Conservation (phyloP, 352 stramenopile genomes). For the Phytophthora multivora region DNA sequence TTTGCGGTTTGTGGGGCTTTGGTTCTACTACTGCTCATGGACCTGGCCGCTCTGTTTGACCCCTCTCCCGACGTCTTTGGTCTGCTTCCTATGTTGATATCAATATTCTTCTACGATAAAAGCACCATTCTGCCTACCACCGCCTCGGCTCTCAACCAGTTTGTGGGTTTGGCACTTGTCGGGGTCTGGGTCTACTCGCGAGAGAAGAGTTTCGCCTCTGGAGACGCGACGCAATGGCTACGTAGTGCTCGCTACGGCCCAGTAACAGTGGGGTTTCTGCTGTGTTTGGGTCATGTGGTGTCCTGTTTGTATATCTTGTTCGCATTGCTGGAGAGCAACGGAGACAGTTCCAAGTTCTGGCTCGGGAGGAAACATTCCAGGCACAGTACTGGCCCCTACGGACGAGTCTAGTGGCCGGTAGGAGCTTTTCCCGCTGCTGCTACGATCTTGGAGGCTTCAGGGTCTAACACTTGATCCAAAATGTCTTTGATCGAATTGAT, state of each 20-base stretch:
- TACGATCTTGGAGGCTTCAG: constrained; percentile 33
- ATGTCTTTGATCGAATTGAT: constrained; percentile 89
- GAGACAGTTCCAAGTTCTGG: constrained; percentile 70
- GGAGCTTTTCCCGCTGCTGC: constrained; percentile 7
- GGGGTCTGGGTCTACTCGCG: constrained; percentile 59
- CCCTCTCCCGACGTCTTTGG: constrained; percentile 40
- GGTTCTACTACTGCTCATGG: constrained; percentile 61
- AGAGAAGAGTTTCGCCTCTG: constrained; percentile 37
- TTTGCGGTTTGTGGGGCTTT: constrained; percentile 42
- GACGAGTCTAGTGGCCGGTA: constrained; percentile 21
- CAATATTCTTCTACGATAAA: constrained; percentile 11
- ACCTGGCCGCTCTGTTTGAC: constrained; percentile 53
- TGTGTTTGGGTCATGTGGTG: constrained; percentile 62
- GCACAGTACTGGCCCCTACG: constrained; percentile 16
- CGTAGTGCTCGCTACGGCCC: constrained; percentile 24
- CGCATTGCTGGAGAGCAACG: constrained; percentile 76
- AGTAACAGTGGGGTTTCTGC: constrained; percentile 28
- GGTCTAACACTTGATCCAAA: constrained; percentile 73
- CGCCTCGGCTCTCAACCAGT: constrained; percentile 53
- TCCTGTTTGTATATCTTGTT: constrained; percentile 71
- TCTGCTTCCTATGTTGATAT: constrained; percentile 32
- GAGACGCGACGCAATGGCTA: constrained; percentile 13
- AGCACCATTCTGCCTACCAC: constrained; percentile 24
- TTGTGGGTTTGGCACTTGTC: constrained; percentile 49
- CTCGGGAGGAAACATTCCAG: constrained; percentile 41